Evolutionary conservation across 768 basidiomycete genomes (phyloP).

Genomic region (Tulasnella sp.): DNA sequence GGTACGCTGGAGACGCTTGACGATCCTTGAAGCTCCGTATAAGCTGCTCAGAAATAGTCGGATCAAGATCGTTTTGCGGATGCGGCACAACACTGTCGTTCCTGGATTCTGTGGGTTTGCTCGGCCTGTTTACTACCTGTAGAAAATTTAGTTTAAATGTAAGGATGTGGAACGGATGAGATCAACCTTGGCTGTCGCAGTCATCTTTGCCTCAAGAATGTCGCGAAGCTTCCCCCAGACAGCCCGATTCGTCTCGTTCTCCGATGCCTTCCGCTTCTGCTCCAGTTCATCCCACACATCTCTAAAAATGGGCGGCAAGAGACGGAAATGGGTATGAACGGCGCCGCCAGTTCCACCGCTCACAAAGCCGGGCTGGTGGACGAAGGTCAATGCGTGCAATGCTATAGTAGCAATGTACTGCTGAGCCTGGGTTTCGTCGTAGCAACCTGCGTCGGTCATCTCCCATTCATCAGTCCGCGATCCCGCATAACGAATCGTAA

Average conservation of each 20-base stretch:
- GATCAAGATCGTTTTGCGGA: neutral
- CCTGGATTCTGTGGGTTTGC: neutral
- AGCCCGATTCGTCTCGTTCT: constrained; percentile 53
- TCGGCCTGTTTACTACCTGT: neutral
- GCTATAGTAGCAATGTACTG: constrained; percentile 84
- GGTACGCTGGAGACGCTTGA: constrained; percentile 54
- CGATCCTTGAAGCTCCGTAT: constrained; percentile 50
- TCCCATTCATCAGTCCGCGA: constrained; percentile 49
- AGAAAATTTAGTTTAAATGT: neutral
- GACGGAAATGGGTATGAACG: constrained; percentile 53
- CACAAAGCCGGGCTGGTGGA: constrained; percentile 48
- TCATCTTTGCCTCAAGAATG: constrained; percentile 55
- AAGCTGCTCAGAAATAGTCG: constrained; percentile 36
- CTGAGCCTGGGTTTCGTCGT: constrained; percentile 68
- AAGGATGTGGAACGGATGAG: constrained; percentile 8
- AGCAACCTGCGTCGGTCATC: constrained; percentile 82
- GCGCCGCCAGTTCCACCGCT: constrained; percentile 37
- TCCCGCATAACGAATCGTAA: constrained; percentile 65
- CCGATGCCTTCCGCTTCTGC: constrained; percentile 42
- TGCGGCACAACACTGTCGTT: neutral
- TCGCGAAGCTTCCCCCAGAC: constrained; percentile 59
- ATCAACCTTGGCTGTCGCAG: constrained; percentile 35
- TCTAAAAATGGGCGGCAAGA: constrained; percentile 72
- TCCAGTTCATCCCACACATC: constrained; percentile 92
- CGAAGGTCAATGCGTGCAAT: constrained; percentile 66